A percentile compares a stretch with the other conserved stretches of the same genome.
phyloP scores from a whole-genome alignment of 805 yeast genomes.

The Lipomyces anomalus region DNA sequence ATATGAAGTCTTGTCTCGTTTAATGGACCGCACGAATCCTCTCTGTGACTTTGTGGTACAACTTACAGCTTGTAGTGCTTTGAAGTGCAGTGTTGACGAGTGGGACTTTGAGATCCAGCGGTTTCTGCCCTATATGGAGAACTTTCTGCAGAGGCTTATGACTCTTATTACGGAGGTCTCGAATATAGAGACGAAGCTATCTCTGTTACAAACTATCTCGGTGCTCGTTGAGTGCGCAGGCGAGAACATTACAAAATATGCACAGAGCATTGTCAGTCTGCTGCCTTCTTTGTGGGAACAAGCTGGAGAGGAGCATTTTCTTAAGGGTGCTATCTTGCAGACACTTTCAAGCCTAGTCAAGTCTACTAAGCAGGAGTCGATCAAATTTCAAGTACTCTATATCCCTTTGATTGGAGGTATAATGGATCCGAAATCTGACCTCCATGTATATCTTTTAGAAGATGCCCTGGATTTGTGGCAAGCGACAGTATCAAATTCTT shows the following conservation, averaged over 20 bases:
- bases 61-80: slow-evolving; percentile 64
- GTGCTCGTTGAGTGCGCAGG: slow-evolving; percentile 41
- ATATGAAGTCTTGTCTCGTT: slow-evolving; percentile 50
- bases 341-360: slow-evolving; percentile 32
- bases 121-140: slow-evolving; percentile 59
- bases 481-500: slow-evolving; percentile 49
- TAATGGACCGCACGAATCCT: slow-evolving; percentile 44
- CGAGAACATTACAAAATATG: slow-evolving; percentile 28
- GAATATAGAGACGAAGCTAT: slow-evolving; percentile 71
- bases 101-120: slow-evolving; percentile 73
- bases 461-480: slow-evolving; percentile 86
- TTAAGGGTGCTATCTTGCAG: slow-evolving; percentile 36
- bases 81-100: slow-evolving; percentile 68
- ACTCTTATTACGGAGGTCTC: slow-evolving; percentile 46
- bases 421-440: slow-evolving; percentile 56
- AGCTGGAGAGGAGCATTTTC: slow-evolving; percentile 38
- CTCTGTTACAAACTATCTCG: slow-evolving; percentile 61
- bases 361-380: slow-evolving; percentile 26
- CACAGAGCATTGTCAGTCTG: slow-evolving; percentile 33
- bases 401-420: slow-evolving; percentile 58
- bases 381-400: slow-evolving; percentile 30
- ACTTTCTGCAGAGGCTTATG: slow-evolving; percentile 43
- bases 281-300: slow-evolving; percentile 77
- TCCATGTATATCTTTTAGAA: slow-evolving; percentile 58
- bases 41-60: slow-evolving; percentile 74